Conservation (phyloP, 768 basidiomycete genomes). For the Trametopsis cervina region DNA sequence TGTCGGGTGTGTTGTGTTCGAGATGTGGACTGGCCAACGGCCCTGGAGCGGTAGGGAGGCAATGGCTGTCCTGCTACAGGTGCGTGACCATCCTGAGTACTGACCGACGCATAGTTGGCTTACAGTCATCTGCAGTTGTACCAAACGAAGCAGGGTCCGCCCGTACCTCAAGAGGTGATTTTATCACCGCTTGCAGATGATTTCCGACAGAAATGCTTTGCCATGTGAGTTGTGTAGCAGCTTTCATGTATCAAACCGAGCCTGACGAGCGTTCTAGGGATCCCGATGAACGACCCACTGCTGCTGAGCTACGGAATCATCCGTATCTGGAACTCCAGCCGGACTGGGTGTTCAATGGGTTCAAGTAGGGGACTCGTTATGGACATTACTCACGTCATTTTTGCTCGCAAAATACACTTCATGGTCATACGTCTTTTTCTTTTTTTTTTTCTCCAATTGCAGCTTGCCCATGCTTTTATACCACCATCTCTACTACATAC, state of each 20-base stretch:
- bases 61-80: constrained; percentile 93
- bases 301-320: constrained; percentile 74
- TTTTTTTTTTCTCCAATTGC: neutral
- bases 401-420: neutral
- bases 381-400: neutral
- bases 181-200: constrained; percentile 74
- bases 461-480: too few species aligned
- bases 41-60: constrained; percentile 92
- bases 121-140: constrained; percentile 55
- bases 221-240: constrained; percentile 49
- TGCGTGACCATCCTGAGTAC: constrained; percentile 27
- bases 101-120: too few species aligned
- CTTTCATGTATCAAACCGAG: neutral
- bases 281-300: constrained; percentile 76
- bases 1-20: constrained; percentile 94
- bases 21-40: constrained; percentile 97
- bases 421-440: neutral
- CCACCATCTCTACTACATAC: neutral
- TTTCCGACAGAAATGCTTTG: constrained; percentile 85
- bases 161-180: constrained; percentile 77
- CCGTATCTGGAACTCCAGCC: constrained; percentile 66
- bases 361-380: constrained; percentile 17
- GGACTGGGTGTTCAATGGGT: constrained; percentile 69
- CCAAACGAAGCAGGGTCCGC: constrained; percentile 78
- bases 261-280: constrained; percentile 39